Conservation (phyloP, 495 filamentous ascomycete species). For the Corynascus novoguineensis region DNA sequence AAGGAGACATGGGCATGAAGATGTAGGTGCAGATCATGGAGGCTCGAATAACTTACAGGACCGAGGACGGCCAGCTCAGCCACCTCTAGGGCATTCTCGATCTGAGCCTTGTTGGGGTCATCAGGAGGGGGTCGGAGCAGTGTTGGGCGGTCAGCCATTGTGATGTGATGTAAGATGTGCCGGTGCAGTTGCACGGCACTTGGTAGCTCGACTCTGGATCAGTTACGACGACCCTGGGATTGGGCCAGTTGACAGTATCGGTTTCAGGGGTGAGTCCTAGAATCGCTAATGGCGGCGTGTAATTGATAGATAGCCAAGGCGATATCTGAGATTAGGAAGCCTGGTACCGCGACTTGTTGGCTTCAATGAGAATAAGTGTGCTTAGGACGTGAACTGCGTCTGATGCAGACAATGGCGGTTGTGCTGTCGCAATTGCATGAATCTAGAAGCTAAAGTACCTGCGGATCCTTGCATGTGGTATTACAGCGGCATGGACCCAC, state of each 20-base stretch:
- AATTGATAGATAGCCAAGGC: too few relatives aligned
- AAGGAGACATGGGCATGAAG: too few relatives aligned
- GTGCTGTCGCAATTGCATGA: conserved; percentile 3
- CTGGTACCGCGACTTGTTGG: too few relatives aligned
- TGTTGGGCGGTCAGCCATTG: conserved; percentile 45
- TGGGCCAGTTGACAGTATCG: too few relatives aligned
- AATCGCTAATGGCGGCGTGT: too few relatives aligned
- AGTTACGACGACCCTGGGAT: too few relatives aligned
- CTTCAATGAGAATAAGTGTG: background rate
- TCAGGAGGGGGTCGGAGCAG: conserved; percentile 69
- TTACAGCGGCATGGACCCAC: background rate
- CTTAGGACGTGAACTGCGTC: background rate
- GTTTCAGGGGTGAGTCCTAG: too few relatives aligned
- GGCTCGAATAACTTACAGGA: conserved; percentile 49
- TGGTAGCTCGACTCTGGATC: background rate
- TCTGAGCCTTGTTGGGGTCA: conserved; percentile 66
- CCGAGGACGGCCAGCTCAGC: conserved; percentile 74
- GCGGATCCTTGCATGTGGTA: background rate
- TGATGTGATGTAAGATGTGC: background rate
- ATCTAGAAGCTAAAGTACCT: background rate
- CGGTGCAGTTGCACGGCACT: background rate
- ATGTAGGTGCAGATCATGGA: background rate
- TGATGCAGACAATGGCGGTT: background rate
- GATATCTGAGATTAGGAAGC: too few relatives aligned
- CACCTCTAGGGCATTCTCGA: conserved; percentile 86